Percentiles rank a stretch among this genome's conserved stretches.
Evolutionary conservation across 1,284 basidiomycete genomes (phyloP).

Genomic region (Anthracocystis setariae): DNA sequence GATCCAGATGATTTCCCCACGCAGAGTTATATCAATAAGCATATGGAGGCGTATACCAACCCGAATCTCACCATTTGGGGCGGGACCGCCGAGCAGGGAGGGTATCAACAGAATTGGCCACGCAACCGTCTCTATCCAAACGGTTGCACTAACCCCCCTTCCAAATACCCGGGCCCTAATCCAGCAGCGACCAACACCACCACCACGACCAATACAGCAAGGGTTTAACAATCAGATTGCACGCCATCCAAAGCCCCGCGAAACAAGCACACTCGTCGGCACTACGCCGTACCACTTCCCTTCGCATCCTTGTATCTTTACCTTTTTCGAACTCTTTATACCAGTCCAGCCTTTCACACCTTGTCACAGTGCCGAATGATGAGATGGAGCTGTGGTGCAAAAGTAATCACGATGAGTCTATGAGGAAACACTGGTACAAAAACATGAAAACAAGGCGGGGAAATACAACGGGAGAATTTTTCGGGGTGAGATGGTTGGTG

Average conservation of each 20-base stretch:
- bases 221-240: not conserved
- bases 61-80: constrained; percentile 61
- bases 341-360: constrained; percentile 10
- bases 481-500: too few species aligned
- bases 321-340: constrained; percentile 9
- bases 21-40: constrained; percentile 71
- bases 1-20: constrained; percentile 71
- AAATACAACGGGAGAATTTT: too few species aligned
- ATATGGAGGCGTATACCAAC: constrained; percentile 57
- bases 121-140: constrained; percentile 52
- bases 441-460: constrained; percentile 2
- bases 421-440: constrained; percentile 14
- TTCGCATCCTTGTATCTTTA: constrained; percentile 6
- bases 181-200: constrained; percentile 8
- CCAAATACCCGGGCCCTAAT: constrained; percentile 44
- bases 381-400: constrained; percentile 23
- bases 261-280: not conserved
- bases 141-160: constrained; percentile 45
- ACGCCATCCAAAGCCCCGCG: too few species aligned
- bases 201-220: not conserved
- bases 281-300: not conserved
- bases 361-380: not conserved
- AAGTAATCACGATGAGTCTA: constrained; percentile 11
- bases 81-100: constrained; percentile 50
- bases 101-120: constrained; percentile 60